phyloP scores from a whole-genome alignment of 306 rosid genomes.

The Cucumis hystrix region DNA sequence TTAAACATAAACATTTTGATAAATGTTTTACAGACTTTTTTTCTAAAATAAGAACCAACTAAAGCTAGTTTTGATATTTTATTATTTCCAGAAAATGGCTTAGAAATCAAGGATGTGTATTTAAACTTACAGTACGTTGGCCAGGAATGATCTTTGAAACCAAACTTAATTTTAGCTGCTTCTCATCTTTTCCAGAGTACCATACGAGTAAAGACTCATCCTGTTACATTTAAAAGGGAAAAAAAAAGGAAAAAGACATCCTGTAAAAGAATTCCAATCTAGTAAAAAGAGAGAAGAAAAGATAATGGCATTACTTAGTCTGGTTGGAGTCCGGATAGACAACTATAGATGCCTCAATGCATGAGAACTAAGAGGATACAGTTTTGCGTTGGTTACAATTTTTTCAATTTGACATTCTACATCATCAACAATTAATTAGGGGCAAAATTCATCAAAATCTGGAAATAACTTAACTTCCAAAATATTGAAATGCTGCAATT shows the following conservation, averaged over 20 bases:
- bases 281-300: slow-evolving; percentile 10
- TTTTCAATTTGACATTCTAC: background rate
- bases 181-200: slow-evolving; percentile 90
- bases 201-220: slow-evolving; percentile 80
- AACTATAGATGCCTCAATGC: background rate
- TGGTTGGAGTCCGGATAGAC: background rate
- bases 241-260: slow-evolving; percentile 37
- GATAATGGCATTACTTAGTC: background rate
- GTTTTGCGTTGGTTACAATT: background rate
- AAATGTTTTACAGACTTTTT: background rate
- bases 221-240: slow-evolving; percentile 20
- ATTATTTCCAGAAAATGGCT: background rate
- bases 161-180: slow-evolving; percentile 51
- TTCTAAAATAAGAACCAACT: background rate
- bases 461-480: background rate
- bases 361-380: background rate
- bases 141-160: slow-evolving; percentile 91
- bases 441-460: background rate
- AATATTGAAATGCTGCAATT: background rate
- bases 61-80: background rate
- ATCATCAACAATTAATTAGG: background rate
- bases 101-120: background rate
- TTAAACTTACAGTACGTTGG: slow-evolving; percentile 87
- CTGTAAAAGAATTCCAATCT: slow-evolving; percentile 22
- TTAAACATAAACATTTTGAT: slow-evolving; percentile 7